phyloP scores from a whole-genome alignment of 2,329 filamentous ascomycete species.

The Fusarium sarcochroum region DNA sequence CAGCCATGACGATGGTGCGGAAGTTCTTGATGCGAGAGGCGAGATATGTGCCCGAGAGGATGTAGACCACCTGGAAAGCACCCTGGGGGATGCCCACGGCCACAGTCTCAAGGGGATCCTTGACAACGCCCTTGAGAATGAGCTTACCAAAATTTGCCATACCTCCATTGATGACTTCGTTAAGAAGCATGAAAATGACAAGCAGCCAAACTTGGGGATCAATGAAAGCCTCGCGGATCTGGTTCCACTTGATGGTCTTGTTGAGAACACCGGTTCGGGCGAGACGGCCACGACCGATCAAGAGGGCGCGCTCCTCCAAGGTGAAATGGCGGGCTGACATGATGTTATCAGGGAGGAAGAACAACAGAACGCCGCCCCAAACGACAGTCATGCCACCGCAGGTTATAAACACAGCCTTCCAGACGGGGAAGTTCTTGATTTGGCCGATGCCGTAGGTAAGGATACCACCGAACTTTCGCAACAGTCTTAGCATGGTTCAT shows the following conservation, averaged over 20 bases:
- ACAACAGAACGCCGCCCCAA: constrained; percentile 60
- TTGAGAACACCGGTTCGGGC: constrained; percentile 64
- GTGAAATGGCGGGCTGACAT: constrained; percentile 51
- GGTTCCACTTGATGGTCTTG: constrained; percentile 61
- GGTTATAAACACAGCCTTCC: constrained; percentile 68
- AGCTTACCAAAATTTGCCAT: constrained; percentile 69
- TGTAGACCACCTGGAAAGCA: constrained; percentile 65
- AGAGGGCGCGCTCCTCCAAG: constrained; percentile 56
- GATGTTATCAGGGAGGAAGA: constrained; percentile 63
- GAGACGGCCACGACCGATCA: constrained; percentile 72
- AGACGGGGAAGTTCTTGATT: constrained; percentile 59
- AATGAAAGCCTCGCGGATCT: constrained; percentile 62
- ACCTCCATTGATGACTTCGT: constrained; percentile 66
- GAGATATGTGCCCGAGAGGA: constrained; percentile 65
- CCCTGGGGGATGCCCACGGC: constrained; percentile 67
- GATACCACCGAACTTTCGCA: constrained; percentile 54
- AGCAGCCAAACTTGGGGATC: constrained; percentile 68
- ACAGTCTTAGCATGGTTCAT: background rate
- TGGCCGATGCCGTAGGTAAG: constrained; percentile 68
- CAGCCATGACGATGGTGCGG: constrained; percentile 65
- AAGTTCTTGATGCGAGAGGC: constrained; percentile 63
- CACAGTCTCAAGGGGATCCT: constrained; percentile 55
- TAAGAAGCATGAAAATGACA: constrained; percentile 67
- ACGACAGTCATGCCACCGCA: constrained; percentile 63
- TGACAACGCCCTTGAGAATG: constrained; percentile 63